A percentile compares a stretch with the other conserved stretches of the same genome.
These are phyloP conservation scores for Coelastrella sp. DNA, from an alignment of 139 green algal species.

Conservation along the genomic window DNA sequence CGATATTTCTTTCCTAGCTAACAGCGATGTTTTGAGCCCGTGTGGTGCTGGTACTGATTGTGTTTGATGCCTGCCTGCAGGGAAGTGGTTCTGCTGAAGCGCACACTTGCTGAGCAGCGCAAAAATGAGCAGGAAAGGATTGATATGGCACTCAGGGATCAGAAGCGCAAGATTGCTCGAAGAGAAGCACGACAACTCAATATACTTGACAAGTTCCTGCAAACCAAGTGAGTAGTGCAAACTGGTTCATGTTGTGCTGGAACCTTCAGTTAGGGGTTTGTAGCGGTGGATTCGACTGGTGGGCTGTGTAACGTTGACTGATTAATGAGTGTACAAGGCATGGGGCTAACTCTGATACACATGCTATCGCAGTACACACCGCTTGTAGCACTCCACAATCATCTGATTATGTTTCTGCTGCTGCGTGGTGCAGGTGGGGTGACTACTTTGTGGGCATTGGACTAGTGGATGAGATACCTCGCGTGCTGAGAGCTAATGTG, in stretches of 20 bases:
- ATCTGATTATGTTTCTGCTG: no score
- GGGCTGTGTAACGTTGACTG: background rate
- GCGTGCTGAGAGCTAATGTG: conserved; percentile 44
- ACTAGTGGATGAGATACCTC: conserved; percentile 32
- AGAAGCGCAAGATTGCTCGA: conserved; percentile 37
- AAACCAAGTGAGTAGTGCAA: conserved; percentile 46
- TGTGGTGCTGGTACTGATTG: background rate
- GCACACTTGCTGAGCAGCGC: conserved; percentile 52
- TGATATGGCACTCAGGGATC: conserved; percentile 27
- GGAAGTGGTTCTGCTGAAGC: conserved; percentile 58
- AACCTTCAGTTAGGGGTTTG: no score
- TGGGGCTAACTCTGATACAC: no score
- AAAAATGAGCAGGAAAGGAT: conserved; percentile 52
- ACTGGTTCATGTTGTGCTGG: background rate
- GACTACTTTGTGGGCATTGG: conserved; percentile 56
- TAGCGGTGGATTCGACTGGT: background rate
- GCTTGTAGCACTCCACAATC: background rate
- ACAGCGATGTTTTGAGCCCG: no score
- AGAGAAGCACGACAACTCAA: conserved; percentile 30
- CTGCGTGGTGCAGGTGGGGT: conserved; percentile 41
- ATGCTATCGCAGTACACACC: background rate
- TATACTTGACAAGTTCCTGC: conserved; percentile 49
- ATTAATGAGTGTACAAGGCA: background rate
- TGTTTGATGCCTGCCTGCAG: background rate
- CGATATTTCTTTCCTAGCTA: no score